These are phyloP conservation scores for Eudorina sp. DNA, from an alignment of 139 green algal genomes.

Conservation along the genomic window DNA sequence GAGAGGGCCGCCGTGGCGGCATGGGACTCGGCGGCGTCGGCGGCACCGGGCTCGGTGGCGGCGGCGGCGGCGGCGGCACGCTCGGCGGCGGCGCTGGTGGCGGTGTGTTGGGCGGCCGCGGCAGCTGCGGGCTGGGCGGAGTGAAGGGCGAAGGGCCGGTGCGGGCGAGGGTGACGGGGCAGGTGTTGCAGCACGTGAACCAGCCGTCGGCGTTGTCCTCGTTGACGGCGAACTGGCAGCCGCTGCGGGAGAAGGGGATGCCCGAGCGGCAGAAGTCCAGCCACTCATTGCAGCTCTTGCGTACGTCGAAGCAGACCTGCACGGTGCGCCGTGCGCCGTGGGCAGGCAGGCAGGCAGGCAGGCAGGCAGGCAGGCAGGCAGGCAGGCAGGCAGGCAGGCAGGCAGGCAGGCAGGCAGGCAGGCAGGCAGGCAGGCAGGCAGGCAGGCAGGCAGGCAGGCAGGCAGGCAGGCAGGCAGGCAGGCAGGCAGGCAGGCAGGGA, in stretches of 20 bases:
- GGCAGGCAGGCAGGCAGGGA: too few species aligned
- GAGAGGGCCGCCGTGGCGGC: not conserved
- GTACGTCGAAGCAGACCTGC: not conserved
- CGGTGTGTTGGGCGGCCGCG: too few species aligned
- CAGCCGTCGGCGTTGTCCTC: not conserved
- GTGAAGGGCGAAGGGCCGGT: too few species aligned
- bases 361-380: too few species aligned
- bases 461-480: too few species aligned
- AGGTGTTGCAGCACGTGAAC: not conserved
- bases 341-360: too few species aligned
- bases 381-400: too few species aligned
- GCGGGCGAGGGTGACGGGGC: not conserved
- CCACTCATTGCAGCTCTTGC: not conserved
- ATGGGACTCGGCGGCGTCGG: not conserved
- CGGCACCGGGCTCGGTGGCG: not conserved
- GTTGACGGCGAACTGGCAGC: not conserved
- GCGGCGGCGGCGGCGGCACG: not conserved
- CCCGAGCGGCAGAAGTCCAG: not conserved
- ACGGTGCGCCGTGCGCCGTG: not conserved
- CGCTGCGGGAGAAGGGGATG: not conserved
- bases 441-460: too few species aligned
- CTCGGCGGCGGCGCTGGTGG: too few species aligned
- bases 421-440: too few species aligned
- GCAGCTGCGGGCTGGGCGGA: too few species aligned
- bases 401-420: too few species aligned